Evolutionary conservation across 805 yeast genomes (phyloP).

Genomic region (Teunomyces pallodes): DNA sequence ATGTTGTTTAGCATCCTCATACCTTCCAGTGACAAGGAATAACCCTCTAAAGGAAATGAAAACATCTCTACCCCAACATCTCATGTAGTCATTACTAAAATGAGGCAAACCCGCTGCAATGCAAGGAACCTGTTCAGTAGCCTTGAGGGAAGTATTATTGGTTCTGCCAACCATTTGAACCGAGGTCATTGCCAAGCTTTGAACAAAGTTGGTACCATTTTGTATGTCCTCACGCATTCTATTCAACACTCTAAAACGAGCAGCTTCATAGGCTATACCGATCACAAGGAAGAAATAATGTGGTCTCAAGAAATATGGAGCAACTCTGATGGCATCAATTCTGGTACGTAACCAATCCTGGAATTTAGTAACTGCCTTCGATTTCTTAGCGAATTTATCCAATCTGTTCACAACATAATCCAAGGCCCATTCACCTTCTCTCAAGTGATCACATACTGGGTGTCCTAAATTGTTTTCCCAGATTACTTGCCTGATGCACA

Average conservation of each 20-base stretch:
- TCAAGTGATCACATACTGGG: slow-evolving; percentile 74
- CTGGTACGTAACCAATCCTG: slow-evolving; percentile 69
- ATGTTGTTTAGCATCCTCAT: slow-evolving; percentile 75
- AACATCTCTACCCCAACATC: slow-evolving; percentile 98
- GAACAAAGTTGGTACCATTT: slow-evolving; percentile 68
- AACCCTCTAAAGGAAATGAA: slow-evolving; percentile 86
- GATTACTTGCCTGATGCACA: slow-evolving; percentile 62
- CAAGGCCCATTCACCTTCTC: slow-evolving; percentile 87
- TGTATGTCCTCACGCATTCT: slow-evolving; percentile 51
- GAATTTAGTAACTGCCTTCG: slow-evolving; percentile 52
- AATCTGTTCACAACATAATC: slow-evolving; percentile 70
- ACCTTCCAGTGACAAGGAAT: slow-evolving; percentile 72
- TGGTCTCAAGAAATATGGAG: slow-evolving; percentile 82
- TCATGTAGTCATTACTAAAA: slow-evolving; percentile 85
- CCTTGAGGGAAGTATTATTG: slow-evolving; percentile 72
- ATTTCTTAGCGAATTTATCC: slow-evolving; percentile 45
- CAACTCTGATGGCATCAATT: slow-evolving; percentile 55
- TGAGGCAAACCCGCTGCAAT: slow-evolving; percentile 98
- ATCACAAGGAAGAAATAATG: slow-evolving; percentile 82
- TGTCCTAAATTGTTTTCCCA: slow-evolving; percentile 75
- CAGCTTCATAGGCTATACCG: slow-evolving; percentile 81
- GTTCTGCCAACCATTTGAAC: slow-evolving; percentile 81
- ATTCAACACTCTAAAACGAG: slow-evolving; percentile 63
- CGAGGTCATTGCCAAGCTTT: slow-evolving; percentile 74
- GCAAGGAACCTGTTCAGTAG: slow-evolving; percentile 60